Conservation (phyloP, 148 eudicot genomes). For the Vaccinium darrowii region DNA sequence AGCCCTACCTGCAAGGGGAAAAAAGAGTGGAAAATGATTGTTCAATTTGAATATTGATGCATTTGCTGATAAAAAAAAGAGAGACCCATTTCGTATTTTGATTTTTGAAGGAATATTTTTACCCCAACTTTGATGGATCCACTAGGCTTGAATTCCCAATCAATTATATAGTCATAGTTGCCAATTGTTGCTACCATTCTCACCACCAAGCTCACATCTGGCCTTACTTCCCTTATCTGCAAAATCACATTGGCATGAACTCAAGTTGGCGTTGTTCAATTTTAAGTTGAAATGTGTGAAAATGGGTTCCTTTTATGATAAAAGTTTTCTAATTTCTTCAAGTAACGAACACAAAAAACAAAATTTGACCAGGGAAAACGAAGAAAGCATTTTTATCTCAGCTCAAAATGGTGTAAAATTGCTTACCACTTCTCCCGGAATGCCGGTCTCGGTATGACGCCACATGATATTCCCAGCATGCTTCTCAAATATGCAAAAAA, state of each 20-base stretch:
- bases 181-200: constrained; percentile 10
- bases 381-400: too few relatives aligned
- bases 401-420: too few relatives aligned
- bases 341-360: too few relatives aligned
- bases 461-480: constrained; percentile 40
- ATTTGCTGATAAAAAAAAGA: too few relatives aligned
- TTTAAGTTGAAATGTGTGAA: too few relatives aligned
- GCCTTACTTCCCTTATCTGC: neutral
- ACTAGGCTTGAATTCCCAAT: constrained; percentile 43
- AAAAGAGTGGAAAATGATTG: neutral
- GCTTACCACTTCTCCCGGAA: constrained; percentile 29
- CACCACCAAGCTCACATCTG: constrained; percentile 9
- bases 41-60: neutral
- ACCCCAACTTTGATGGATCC: constrained; percentile 42
- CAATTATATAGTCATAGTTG: constrained; percentile 52
- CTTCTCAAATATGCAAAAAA: constrained; percentile 35
- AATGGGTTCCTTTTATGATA: too few relatives aligned
- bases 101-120: neutral
- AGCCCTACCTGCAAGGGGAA: neutral
- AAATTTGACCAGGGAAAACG: too few relatives aligned
- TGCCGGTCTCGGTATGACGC: constrained; percentile 42
- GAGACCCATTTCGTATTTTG: neutral
- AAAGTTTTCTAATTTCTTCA: too few relatives aligned
- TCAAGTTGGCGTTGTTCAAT: too few relatives aligned
- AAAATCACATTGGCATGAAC: neutral